phyloP scores from a whole-genome alignment of 768 basidiomycete genomes.

The Kockovaella imperatae region DNA sequence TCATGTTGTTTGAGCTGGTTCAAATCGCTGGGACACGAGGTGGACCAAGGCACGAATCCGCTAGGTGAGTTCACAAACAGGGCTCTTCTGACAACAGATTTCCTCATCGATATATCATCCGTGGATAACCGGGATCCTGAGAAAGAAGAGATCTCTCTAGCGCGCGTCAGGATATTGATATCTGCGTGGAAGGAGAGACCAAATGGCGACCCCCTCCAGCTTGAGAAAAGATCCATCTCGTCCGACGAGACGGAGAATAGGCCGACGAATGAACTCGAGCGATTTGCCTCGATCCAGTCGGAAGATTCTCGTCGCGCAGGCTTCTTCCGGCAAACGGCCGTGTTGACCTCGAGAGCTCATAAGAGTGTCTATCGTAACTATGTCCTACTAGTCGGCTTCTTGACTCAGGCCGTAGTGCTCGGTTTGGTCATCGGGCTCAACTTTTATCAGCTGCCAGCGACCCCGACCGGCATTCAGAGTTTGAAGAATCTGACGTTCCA shows the following conservation, averaged over 20 bases:
- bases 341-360: constrained; percentile 33
- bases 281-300: background rate
- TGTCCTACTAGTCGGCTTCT: constrained; percentile 23
- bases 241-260: too few relatives aligned
- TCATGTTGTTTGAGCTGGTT: constrained; percentile 46
- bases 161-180: constrained; percentile 44
- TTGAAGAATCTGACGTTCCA: constrained; percentile 45
- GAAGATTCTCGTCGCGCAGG: constrained; percentile 23
- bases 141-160: constrained; percentile 43
- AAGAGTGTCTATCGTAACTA: constrained; percentile 41
- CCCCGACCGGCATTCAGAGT: constrained; percentile 45
- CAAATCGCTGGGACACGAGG: constrained; percentile 37
- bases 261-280: too few relatives aligned
- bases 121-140: constrained; percentile 48
- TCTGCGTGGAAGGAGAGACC: constrained; percentile 47
- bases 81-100: constrained; percentile 27
- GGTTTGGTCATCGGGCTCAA: constrained; percentile 47
- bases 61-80: constrained; percentile 34
- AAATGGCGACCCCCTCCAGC: constrained; percentile 15
- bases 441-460: constrained; percentile 46
- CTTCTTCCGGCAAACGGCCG: constrained; percentile 26
- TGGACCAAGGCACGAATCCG: constrained; percentile 47
- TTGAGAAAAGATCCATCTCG: background rate
- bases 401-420: constrained; percentile 17
- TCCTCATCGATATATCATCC: constrained; percentile 47